phyloP scores from a whole-genome alignment of 2,329 filamentous ascomycete species.

The Penicillium sp. region DNA sequence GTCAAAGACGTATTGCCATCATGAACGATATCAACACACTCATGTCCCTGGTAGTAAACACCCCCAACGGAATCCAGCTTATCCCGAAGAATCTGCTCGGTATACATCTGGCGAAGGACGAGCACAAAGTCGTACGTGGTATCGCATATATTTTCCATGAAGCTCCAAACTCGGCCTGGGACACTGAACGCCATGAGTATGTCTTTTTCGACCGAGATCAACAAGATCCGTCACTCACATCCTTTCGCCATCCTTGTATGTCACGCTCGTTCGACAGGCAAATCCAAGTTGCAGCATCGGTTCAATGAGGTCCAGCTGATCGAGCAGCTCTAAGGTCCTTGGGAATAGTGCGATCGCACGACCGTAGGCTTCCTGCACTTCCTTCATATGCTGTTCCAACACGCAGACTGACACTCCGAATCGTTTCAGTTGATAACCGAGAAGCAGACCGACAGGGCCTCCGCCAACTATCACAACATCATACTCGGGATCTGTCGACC shows the following conservation, averaged over 20 bases:
- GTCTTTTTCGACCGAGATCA: neutral
- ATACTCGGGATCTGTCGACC: too few species aligned
- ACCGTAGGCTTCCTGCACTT: conserved; percentile 49
- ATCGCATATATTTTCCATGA: conserved; percentile 55
- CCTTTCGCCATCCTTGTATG: conserved; percentile 35
- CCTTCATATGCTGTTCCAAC: conserved; percentile 43
- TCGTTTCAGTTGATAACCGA: conserved; percentile 46
- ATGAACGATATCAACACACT: neutral
- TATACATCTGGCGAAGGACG: conserved; percentile 56
- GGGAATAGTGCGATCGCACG: conserved; percentile 45
- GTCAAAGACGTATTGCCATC: too few species aligned
- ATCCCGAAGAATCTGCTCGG: conserved; percentile 53
- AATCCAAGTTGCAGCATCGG: conserved; percentile 60
- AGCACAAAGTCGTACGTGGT: conserved; percentile 53
- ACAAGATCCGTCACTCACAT: conserved; percentile 8
- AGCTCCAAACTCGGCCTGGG: conserved; percentile 33
- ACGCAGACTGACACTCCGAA: conserved; percentile 49
- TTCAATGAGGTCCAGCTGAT: conserved; percentile 41
- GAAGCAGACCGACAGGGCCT: conserved; percentile 45
- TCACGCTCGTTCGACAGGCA: conserved; percentile 28
- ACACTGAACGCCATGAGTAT: neutral
- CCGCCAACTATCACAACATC: conserved; percentile 46
- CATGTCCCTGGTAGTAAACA: neutral
- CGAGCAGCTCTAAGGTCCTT: conserved; percentile 48
- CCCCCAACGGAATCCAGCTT: conserved; percentile 13